Percentiles rank a stretch among this genome's conserved stretches.
Conservation (phyloP, 2,329 filamentous ascomycete species). For the Sporothrix phasma region DNA sequence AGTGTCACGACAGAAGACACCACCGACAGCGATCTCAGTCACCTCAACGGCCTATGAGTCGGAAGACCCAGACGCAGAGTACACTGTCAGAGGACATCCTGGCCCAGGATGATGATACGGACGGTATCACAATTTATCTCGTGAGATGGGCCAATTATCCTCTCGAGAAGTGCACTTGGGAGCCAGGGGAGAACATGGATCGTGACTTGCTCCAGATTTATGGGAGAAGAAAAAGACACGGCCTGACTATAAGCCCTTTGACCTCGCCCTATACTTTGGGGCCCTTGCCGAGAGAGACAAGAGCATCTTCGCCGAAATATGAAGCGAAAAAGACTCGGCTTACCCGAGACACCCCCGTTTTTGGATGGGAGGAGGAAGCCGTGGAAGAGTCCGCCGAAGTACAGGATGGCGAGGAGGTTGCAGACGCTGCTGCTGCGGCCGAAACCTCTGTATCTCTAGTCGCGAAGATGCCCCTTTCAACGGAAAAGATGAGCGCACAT, state of each 20-base stretch:
- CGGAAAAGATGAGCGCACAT: background rate
- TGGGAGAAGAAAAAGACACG: conserved; percentile 37
- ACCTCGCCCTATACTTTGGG: conserved; percentile 29
- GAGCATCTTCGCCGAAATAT: conserved; percentile 35
- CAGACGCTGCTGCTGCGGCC: background rate
- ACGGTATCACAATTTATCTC: conserved; percentile 40
- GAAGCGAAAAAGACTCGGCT: conserved; percentile 32
- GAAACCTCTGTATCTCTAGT: background rate
- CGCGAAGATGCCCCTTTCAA: too few relatives aligned
- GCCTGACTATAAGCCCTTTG: conserved; percentile 28
- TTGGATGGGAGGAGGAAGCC: conserved; percentile 7
- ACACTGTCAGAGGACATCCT: conserved; percentile 45
- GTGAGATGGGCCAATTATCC: conserved; percentile 56
- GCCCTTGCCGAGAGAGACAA: conserved; percentile 24
- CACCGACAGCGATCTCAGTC: conserved; percentile 45
- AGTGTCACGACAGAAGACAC: conserved; percentile 9
- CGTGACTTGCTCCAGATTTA: conserved; percentile 27
- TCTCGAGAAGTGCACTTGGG: conserved; percentile 47
- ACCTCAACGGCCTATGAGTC: conserved; percentile 37
- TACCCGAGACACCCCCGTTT: conserved; percentile 23
- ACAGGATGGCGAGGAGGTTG: background rate
- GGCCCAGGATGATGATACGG: conserved; percentile 31
- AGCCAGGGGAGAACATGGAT: conserved; percentile 37
- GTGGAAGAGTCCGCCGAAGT: background rate
- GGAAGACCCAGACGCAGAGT: conserved; percentile 36